Percentiles rank a stretch among this genome's conserved stretches.
phyloP scores from a whole-genome alignment of 306 rosid genomes.

The Medicago lupulina region DNA sequence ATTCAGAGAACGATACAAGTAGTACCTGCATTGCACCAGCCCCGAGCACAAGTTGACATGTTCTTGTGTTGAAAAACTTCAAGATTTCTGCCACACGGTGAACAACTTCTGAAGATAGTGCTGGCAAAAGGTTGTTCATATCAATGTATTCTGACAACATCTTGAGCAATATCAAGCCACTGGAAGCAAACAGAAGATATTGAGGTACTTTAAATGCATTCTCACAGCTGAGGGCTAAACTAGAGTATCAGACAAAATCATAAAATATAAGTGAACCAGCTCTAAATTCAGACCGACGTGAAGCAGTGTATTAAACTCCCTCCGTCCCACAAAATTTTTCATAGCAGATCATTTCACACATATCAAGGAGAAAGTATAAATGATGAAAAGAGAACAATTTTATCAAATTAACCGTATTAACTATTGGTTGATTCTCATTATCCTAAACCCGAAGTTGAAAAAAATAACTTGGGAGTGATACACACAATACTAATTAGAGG shows the following conservation, averaged over 20 bases:
- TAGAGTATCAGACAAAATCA: slow-evolving; percentile 25
- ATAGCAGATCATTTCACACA: no score
- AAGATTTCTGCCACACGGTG: slow-evolving; percentile 94
- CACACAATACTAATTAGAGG: no score
- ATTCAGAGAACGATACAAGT: slow-evolving; percentile 32
- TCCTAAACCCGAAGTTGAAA: no score
- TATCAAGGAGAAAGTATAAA: no score
- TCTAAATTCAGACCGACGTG: slow-evolving; percentile 30
- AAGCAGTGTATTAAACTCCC: neutral
- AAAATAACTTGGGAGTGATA: no score
- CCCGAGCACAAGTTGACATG: slow-evolving; percentile 99
- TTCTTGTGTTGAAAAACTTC: slow-evolving; percentile 96
- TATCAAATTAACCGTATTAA: no score
- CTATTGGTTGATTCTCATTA: no score
- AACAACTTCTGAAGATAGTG: slow-evolving; percentile 89
- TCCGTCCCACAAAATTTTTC: no score
- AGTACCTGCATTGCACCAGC: slow-evolving; percentile 99
- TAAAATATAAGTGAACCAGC: slow-evolving; percentile 29
- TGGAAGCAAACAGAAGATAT: slow-evolving; percentile 50
- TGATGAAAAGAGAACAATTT: no score
- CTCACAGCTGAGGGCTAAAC: slow-evolving; percentile 31
- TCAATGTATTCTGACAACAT: slow-evolving; percentile 96
- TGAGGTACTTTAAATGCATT: slow-evolving; percentile 27
- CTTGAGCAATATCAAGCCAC: slow-evolving; percentile 97
- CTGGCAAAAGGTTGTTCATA: slow-evolving; percentile 80